These are phyloP conservation scores for Ilyonectria robusta DNA, from an alignment of 2,329 filamentous ascomycete species.

Conservation along the genomic window DNA sequence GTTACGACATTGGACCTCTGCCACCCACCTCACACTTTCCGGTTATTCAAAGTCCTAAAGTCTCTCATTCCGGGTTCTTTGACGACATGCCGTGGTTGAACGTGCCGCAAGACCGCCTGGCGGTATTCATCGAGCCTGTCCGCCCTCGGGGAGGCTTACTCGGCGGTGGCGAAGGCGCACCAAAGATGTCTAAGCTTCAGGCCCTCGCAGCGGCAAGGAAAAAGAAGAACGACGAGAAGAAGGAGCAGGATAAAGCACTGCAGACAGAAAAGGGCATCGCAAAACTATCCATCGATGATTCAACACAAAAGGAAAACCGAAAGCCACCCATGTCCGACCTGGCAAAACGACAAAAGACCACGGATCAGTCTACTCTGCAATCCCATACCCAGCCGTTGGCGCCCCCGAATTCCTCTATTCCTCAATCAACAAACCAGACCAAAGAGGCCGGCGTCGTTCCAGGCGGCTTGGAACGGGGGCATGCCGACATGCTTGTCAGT, in stretches of 20 bases:
- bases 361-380: constrained; percentile 10
- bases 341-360: constrained; percentile 45
- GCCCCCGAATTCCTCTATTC: not conserved
- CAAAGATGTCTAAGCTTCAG: constrained; percentile 90
- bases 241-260: constrained; percentile 46
- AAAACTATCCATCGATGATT: constrained; percentile 51
- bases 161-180: constrained; percentile 77
- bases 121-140: constrained; percentile 72
- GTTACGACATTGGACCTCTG: constrained; percentile 11
- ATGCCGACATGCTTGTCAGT: not conserved
- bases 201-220: constrained; percentile 89
- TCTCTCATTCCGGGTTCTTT: constrained; percentile 74
- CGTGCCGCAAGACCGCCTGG: constrained; percentile 75
- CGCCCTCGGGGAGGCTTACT: constrained; percentile 77
- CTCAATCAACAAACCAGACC: not conserved
- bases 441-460: not conserved
- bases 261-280: constrained; percentile 49
- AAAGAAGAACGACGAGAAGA: constrained; percentile 81
- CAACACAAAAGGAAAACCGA: constrained; percentile 48
- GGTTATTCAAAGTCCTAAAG: constrained; percentile 36
- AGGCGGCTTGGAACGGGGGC: not conserved
- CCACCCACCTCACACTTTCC: constrained; percentile 27
- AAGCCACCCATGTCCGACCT: constrained; percentile 31
- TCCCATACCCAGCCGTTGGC: constrained; percentile 13
- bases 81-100: constrained; percentile 88